Base-by-base conservation (phyloP, 2,329 filamentous ascomycete genomes). In the Byssothecium circinans region DNA sequence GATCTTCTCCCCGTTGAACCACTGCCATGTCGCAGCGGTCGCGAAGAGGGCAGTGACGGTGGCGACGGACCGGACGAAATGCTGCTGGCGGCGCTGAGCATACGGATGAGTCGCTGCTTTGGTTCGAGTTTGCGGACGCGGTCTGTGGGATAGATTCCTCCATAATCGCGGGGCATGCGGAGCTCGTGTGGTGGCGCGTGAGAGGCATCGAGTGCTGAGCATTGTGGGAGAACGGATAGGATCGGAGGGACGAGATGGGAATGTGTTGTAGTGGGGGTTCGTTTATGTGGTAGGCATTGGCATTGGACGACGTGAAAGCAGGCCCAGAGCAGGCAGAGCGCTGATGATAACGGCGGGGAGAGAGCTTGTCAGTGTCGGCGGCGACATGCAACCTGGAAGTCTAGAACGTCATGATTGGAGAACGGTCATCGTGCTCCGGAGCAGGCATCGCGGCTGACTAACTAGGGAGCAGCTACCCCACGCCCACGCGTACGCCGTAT, bases 21-120 rank as follows among this genome's bases (percentile, higher is more conserved):
- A 74, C 49, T 77, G 74, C 35, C 67, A 73, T n/a, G 71, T 65
- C 6, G 73, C 72, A 40, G 74, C 75, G n/a, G 73, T 60, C 14
- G 71, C 71, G 47, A 74, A 74, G 14, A 75, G 70, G 14, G 66
- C 58, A 12, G 70, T 71, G 47, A 78, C 67, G 40, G 71, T 64
- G 46, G 66, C 66, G 23, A 78, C 45, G 14, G 74, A 77, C 33
- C 75, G 70, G 35, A 71, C 59, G 39, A 78, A 72, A 29, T 76
- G 74, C 49, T 74, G 72, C 53, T 77, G 75, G 45, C 75, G 72
- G 11, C 71, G 69, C 20, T 73, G 65, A 17, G 74, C 73, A 44
- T 76, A 74, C 5, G 67, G 65, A 51, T 69, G 65, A 53, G 61
- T 49, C 2, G 63, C 61, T 8, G 61, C 53, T 17, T 61, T 52